Evolutionary conservation across 1,284 basidiomycete species (phyloP), one percentile per base, ranked within the genome.

Genomic region (Apiotrichum gamsii): DNA sequence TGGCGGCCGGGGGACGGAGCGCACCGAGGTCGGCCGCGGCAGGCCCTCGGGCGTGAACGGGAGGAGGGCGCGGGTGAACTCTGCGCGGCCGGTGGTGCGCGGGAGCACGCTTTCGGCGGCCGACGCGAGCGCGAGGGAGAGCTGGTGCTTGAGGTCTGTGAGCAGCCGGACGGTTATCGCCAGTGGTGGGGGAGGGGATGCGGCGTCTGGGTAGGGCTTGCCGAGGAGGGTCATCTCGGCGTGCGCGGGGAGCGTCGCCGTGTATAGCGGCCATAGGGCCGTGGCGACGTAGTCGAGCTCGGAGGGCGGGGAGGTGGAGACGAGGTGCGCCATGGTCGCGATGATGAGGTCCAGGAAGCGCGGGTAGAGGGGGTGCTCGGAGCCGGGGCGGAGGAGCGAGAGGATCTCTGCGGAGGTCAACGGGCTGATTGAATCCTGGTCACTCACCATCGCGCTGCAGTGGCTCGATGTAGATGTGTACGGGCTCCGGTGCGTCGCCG

Each of bases 211-310:
- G 19, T 54, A 52, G 3, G 49, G 18, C 34, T 35, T 46, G 8
- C 46, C 52, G 8, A 70, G 53, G 6, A 55, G 52, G 2, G 30
- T 47, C 50, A 62, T 60, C 45, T 68, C 67, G 21, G 43, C 38
- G 41, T 69, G 69, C 9, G 61, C 57, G n/a, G 62, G 64, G 0
- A 71, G 51, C 2, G 52, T 46, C 1, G 60, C 47, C n/a, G 66
- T 70, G 51, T 72, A 73, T 5, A 73, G 81, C 0, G 85, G 86
- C 87, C 89, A 91, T 11, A 84, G 77, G 5, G 87, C 82, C 1
- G 80, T 78, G 1, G 84, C 80, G 31, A 90, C 78, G 61, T 89
- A 88, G 33, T 80, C 78, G 1, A 90, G 75, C 63, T 90, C 87
- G 37, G 78, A 62, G 0, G 82, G 79, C 53, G 87, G 81, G 2